phyloP scores from a whole-genome alignment of 768 basidiomycete genomes.

The Mrakia frigida region DNA sequence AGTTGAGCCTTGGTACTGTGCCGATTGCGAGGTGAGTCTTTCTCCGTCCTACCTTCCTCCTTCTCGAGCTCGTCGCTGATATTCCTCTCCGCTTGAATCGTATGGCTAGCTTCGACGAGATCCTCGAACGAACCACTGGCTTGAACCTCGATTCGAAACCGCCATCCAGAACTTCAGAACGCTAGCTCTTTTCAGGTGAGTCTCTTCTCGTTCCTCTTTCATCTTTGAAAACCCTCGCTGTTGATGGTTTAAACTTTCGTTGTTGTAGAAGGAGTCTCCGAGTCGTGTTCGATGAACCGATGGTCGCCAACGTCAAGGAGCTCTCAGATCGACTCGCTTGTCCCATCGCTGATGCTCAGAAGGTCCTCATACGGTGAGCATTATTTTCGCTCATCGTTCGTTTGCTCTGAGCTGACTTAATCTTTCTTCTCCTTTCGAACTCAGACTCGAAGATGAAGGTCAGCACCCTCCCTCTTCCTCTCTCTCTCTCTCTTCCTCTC shows the following conservation, averaged over 20 bases:
- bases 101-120: not conserved
- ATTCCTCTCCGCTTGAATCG: too few species aligned
- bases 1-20: not conserved
- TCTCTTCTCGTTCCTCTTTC: not conserved
- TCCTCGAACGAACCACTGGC: not conserved
- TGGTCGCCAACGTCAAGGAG: not conserved
- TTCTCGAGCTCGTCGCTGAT: not conserved
- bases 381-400: not conserved
- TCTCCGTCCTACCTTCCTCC: not conserved
- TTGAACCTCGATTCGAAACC: not conserved
- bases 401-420: not conserved
- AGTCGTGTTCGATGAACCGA: not conserved
- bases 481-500: not conserved
- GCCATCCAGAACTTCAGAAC: conserved; percentile 13
- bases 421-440: not conserved
- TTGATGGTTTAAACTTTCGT: not conserved
- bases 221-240: too few species aligned
- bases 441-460: not conserved
- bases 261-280: not conserved
- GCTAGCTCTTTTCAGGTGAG: conserved; percentile 3
- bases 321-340: not conserved
- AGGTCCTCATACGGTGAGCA: not conserved
- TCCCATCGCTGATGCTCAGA: conserved; percentile 5
- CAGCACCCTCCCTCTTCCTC: not conserved
- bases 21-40: not conserved